Evolutionary conservation across 192 early-diverging fungal species (phyloP).

Genomic region (Backusella psychrophila): DNA sequence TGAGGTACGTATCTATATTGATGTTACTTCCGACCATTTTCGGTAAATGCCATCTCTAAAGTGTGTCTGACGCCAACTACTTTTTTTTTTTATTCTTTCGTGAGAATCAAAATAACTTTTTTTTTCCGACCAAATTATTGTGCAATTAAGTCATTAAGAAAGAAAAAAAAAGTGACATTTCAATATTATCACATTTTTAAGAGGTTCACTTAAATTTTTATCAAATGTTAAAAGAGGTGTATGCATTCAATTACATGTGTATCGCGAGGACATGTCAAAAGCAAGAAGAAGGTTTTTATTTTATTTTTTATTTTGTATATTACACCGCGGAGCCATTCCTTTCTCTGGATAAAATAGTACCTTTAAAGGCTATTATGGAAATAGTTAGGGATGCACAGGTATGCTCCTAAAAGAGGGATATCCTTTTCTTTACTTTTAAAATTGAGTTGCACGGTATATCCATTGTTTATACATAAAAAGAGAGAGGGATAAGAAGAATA

Average conservation of each 20-base stretch:
- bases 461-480: neutral
- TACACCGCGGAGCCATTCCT: neutral
- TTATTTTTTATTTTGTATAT: neutral
- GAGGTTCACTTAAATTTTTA: neutral
- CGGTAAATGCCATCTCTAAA: neutral
- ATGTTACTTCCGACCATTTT: neutral
- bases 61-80: neutral
- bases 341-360: neutral
- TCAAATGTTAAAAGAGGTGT: neutral
- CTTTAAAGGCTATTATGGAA: neutral
- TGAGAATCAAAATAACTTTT: slow-evolving; percentile 5
- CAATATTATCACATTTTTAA: neutral
- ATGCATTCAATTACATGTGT: neutral
- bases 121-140: neutral
- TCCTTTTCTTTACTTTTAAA: neutral
- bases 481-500: neutral
- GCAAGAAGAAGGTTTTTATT: neutral
- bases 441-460: neutral
- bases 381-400: neutral
- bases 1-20: neutral
- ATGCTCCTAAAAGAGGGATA: neutral
- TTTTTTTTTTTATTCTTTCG: neutral
- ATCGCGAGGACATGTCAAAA: neutral
- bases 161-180: neutral
- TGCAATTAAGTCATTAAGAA: neutral